Conservation (phyloP, 2,329 filamentous ascomycete species). For the Lasiodiplodia theobromae region DNA sequence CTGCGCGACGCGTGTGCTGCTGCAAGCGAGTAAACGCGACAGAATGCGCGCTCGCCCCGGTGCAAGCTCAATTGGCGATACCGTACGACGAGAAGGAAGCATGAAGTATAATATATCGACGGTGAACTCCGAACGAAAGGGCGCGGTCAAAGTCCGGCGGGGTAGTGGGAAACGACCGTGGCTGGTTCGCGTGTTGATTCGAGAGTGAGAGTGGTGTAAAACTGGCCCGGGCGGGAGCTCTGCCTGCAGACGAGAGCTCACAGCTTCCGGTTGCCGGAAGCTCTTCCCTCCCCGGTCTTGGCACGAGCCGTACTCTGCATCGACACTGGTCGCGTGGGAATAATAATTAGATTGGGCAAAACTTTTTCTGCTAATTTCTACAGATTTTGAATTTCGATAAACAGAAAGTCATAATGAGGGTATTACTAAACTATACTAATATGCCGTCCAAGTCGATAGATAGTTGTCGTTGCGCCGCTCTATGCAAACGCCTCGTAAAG, state of each 20-base stretch:
- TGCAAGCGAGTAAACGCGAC: background rate
- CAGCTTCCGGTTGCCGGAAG: background rate
- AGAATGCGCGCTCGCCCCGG: background rate
- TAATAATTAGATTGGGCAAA: background rate
- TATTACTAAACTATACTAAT: conserved; percentile 1
- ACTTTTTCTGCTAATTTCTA: background rate
- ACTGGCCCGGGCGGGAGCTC: conserved; percentile 7
- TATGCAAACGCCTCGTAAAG: conserved; percentile 1
- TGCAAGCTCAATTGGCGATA: background rate
- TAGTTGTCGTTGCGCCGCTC: background rate
- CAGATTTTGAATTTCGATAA: background rate
- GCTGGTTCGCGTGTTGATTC: background rate
- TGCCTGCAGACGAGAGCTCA: background rate
- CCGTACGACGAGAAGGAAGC: too few relatives aligned
- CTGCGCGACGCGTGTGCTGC: background rate
- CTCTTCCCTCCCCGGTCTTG: background rate
- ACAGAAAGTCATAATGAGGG: background rate
- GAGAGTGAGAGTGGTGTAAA: background rate
- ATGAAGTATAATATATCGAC: background rate
- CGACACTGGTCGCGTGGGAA: background rate
- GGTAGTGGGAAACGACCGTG: background rate
- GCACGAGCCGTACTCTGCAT: background rate
- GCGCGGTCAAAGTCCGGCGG: background rate
- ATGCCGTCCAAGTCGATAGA: background rate
- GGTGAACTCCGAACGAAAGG: background rate